Base-by-base conservation (phyloP, 1,139 yeast genomes). In the Candida albicans region DNA sequence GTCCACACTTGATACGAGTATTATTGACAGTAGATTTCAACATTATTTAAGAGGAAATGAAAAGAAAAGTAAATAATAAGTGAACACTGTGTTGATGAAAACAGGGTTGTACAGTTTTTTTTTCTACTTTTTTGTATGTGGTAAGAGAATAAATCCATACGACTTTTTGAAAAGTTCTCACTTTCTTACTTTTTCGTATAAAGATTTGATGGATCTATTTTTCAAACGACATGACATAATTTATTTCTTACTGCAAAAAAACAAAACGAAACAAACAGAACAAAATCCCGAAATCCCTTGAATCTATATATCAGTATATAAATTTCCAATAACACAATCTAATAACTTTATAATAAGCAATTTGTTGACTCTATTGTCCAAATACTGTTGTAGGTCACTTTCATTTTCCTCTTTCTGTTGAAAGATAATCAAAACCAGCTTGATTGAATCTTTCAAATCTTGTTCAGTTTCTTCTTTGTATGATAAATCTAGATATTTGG, bases 301-400 rank as follows among this genome's bases (percentile, higher is more conserved):
- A 18, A 18, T 5, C 12, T 40, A 47, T 15, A 48, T 38, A 22
- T 66, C 70, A 4, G 65, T 65, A 49, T 65, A 68, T 34, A 68
- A 43, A 33, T 57, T 55, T 41, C 59, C 58, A 37, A 61, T 46
- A 18, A 68, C 35, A 39, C 57, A 56, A 50, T 73, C 78, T 14
- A 72, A 33, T 11, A 68, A 37, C 33, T 62, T 53, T 13, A 70
- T 51, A 11, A 64, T 50, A 11, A 71, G 54, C 37, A 69, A 56
- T 49, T 58, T 57, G 51, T 73, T 73, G 42, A 67, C 31, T 38
- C 46, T 28, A 47, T 46, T 32, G 32, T 37, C 14, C 11, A 34
- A 31, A 27, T 43, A 18, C 30, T 18, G 22, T 4, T 18, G 22
- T 18, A 5, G 22, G 22, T 18, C 22, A 18, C 22, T 18, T 18